Base-by-base conservation (phyloP, 2,329 filamentous ascomycete species). In the Clonostachys byssicola region DNA sequence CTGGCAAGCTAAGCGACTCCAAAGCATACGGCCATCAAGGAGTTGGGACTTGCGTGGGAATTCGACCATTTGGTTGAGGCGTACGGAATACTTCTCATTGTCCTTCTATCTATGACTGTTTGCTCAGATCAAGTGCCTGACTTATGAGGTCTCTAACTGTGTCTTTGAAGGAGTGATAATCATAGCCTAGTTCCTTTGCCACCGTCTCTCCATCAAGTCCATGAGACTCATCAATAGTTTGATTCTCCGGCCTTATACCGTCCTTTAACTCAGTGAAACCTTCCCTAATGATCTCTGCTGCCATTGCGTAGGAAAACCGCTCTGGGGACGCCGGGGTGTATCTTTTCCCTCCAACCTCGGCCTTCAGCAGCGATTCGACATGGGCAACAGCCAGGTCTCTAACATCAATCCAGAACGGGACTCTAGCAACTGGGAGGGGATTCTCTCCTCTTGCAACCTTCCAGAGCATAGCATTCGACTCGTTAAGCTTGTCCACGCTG, bases 381-480 rank as follows among this genome's bases (percentile, higher is more conserved):
- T 76, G 74, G 1, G 69, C 71, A 12, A 55, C 49, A 0, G 73
- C 72, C 2, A 77, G 54, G 51, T 76, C 72, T 6, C 73, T 56
- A 1, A 72, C 73, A 49, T 77, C 73, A 17, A 75, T 65, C 67
- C 68, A 77, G 42, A 69, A 68, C 1, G 65, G 64, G 2, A 73
- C 68, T 1, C 64, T 54, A 1, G 66, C 60, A 3, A 60, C 52
- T 0, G 73, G 72, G 1, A 75, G 54, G 17, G 55, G 64, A 41
- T 58, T 55, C n/a, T 52, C 54, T 5, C 67, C 70, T 1, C 48
- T 58, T 2, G 66, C 66, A 9, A 73, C 60, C 18, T 57, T 60
- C 69, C 70, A 73, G 1, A 74, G 56, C 50, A 62, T 60, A 1
- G 61, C 54, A 41, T 71, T 74, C 4, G 68, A 71, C 49, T 72